phyloP scores from a whole-genome alignment of 768 basidiomycete species.

The Trametes cinnabarina region DNA sequence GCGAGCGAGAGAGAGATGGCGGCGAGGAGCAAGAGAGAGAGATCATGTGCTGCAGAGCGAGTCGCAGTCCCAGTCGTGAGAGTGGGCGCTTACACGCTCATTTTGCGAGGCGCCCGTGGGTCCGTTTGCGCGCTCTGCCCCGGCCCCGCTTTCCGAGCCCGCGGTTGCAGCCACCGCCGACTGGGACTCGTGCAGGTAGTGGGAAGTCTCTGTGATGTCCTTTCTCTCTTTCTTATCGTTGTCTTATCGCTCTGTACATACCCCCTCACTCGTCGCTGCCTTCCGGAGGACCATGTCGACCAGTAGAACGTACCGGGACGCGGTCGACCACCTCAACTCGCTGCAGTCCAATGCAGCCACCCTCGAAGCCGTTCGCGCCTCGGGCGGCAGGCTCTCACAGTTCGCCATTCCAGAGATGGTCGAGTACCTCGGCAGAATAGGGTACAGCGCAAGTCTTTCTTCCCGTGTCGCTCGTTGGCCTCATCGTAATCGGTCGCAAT shows the following conservation, averaged over 20 bases:
- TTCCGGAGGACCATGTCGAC: slow-evolving; percentile 50
- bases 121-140: neutral
- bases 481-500: slow-evolving; percentile 19
- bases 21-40: neutral
- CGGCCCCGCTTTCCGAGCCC: neutral
- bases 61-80: neutral
- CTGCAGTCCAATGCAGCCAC: slow-evolving; percentile 94
- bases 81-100: neutral
- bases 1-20: neutral
- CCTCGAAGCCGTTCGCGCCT: slow-evolving; percentile 77
- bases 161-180: too few relatives aligned
- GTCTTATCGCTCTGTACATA: slow-evolving; percentile 15
- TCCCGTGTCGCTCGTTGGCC: slow-evolving; percentile 1
- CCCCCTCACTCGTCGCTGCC: neutral
- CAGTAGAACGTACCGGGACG: slow-evolving; percentile 70
- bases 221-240: slow-evolving; percentile 5
- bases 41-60: neutral
- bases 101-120: slow-evolving; percentile 2
- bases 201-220: too few relatives aligned
- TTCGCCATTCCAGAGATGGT: slow-evolving; percentile 85
- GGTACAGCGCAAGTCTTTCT: slow-evolving; percentile 64
- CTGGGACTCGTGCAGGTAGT: too few relatives aligned
- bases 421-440: slow-evolving; percentile 84
- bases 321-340: slow-evolving; percentile 69
- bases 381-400: slow-evolving; percentile 55